Evolutionary conservation across 108 stramenopile species (phyloP), one percentile per base, ranked within the genome.

Genomic region (Cyclotella atomus): DNA sequence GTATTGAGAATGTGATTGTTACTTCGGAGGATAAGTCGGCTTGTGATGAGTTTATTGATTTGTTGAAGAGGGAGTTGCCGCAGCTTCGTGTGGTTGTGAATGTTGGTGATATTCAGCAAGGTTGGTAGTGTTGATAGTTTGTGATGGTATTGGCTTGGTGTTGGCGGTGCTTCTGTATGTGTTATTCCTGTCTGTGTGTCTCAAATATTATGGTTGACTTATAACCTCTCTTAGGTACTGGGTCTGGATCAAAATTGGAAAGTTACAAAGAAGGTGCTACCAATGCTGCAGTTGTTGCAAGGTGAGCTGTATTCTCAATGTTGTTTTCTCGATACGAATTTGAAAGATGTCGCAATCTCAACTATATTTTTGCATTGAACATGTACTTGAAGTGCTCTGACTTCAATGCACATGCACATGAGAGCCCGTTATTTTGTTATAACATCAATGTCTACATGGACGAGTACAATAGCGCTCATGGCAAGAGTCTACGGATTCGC

Each of bases 401-500:
- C 77, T 16, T 67, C 65, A 0, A 47, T 79, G 56, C 77, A 79
- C 41, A 32, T 79, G 59, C 77, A 79, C 23, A 33, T 79, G 16
- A 30, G 77, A 0, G 77, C 77, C 9, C 34, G 71, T 27, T 79
- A 79, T 38, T 71, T 79, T 35, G 77, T 79, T 12, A 53, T 79
- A 0, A 79, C 77, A 8, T 67, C 77, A 14, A 60, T 59, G 44
- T 72, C 70, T 12, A 79, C 70, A 9, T 79, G 77, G 77, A 79
- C 77, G 5, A 60, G 65, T 10, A 79, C 70, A 15, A 79, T 79
- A 25, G 70, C 77, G 49, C 46, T 79, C 2, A 67, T 79, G 77
- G 77, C 77, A 29, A 61, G 77, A 15, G 71, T 52, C 0, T 79
- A 79, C 47, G 77, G 77, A 5, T 79, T 72, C 65, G 77, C 77